These are phyloP conservation scores for Brassica balearica DNA, from an alignment of 441 rosid genomes.

Conservation along the genomic window DNA sequence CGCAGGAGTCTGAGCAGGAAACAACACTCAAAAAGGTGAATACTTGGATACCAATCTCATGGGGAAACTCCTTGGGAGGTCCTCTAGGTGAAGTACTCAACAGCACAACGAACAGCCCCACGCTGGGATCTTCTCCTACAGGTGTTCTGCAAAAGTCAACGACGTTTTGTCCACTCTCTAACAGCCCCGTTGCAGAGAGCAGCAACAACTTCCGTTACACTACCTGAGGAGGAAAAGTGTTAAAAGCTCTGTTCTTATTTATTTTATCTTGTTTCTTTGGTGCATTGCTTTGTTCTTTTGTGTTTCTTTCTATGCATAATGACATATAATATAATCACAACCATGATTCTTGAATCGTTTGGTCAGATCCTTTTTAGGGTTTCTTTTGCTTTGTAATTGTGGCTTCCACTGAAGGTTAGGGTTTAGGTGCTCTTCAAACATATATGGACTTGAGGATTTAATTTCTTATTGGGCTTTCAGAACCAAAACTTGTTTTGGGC, in stretches of 20 bases:
- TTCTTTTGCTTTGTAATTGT: not conserved
- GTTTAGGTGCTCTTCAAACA: not conserved
- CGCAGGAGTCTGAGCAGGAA: conserved; percentile 50
- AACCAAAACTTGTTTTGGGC: not conserved
- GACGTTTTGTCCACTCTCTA: conserved; percentile 67
- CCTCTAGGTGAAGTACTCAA: conserved; percentile 83
- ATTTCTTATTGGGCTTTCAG: conserved; percentile 9
- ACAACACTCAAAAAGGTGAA: conserved; percentile 53
- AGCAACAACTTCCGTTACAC: conserved; percentile 46
- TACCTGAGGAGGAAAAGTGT: conserved; percentile 10
- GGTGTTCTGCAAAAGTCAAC: conserved; percentile 74
- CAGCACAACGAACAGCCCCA: conserved; percentile 58
- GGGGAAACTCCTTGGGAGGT: conserved; percentile 85
- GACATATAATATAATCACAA: too few relatives aligned
- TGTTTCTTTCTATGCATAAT: too few relatives aligned
- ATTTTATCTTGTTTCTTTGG: not conserved
- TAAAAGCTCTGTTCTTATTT: conserved; percentile 6
- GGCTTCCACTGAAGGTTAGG: not conserved
- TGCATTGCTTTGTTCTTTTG: conserved; percentile 15
- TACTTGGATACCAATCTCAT: conserved; percentile 69
- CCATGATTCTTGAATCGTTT: not conserved
- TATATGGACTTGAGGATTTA: conserved; percentile 11
- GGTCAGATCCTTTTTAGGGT: not conserved
- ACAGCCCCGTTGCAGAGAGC: conserved; percentile 62
- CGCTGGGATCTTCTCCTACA: conserved; percentile 64